Conservation (phyloP, 2,329 filamentous ascomycete species). For the Colletotrichum acutatum region DNA sequence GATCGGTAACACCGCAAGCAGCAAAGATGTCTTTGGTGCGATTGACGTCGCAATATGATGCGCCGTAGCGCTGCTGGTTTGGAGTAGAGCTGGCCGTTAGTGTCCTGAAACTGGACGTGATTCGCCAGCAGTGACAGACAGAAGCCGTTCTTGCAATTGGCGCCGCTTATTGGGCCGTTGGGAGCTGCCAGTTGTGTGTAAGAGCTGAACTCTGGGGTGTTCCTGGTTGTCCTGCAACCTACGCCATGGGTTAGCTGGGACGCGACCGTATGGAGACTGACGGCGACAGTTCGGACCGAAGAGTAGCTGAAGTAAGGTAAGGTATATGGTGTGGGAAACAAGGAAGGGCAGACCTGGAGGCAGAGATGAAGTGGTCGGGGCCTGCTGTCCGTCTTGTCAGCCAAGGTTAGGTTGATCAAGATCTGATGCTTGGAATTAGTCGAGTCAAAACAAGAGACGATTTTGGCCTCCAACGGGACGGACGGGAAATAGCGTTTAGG, state of each 20-base stretch:
- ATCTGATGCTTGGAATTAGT: not conserved
- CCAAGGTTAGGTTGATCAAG: not conserved
- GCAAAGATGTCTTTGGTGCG: not conserved
- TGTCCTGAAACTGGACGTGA: conserved; percentile 29
- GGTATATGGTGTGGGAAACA: too few relatives aligned
- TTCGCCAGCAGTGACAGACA: conserved; percentile 20
- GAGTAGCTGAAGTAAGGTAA: not conserved
- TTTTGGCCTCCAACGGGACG: not conserved
- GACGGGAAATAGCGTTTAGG: not conserved
- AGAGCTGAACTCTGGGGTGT: not conserved
- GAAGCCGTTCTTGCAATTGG: conserved; percentile 17
- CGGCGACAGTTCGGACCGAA: conserved; percentile 16
- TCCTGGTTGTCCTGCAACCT: not conserved
- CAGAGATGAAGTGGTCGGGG: not conserved
- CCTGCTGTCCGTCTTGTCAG: not conserved
- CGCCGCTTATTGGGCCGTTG: conserved; percentile 20
- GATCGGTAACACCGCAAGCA: not conserved
- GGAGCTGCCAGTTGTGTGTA: not conserved
- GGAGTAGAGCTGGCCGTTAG: conserved; percentile 20
- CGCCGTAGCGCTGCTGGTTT: conserved; percentile 11
- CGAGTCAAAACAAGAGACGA: conserved; percentile 16
- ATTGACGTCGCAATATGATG: conserved; percentile 11
- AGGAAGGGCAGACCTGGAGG: not conserved
- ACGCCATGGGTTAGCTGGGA: not conserved
- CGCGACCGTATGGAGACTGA: not conserved